A percentile compares a stretch with the other conserved stretches of the same genome.
Evolutionary conservation across 139 green algal genomes (phyloP).

Genomic region (Tetratostichococcus sp.): DNA sequence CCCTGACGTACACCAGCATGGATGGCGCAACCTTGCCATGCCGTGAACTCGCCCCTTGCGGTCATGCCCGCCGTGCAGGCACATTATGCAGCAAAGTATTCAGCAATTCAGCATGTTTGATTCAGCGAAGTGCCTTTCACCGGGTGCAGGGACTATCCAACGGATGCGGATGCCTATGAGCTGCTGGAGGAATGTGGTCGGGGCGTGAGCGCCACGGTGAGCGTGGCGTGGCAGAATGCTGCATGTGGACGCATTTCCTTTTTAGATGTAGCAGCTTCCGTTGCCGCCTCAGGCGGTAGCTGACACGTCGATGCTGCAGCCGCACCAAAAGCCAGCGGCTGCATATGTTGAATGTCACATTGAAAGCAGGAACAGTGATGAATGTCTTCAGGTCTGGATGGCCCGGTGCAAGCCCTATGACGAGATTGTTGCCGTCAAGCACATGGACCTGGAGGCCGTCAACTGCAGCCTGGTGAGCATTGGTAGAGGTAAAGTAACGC

Average conservation of each 20-base stretch:
- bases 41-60: too few species aligned
- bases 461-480: constrained; percentile 70
- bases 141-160: constrained; percentile 77
- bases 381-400: constrained; percentile 79
- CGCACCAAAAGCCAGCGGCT: too few species aligned
- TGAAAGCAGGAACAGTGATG: too few species aligned
- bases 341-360: too few species aligned
- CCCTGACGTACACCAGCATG: too few species aligned
- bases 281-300: background rate
- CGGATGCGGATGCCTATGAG: constrained; percentile 68
- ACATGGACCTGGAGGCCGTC: constrained; percentile 92
- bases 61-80: too few species aligned
- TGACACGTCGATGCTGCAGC: too few species aligned
- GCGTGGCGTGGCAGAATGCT: background rate
- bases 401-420: constrained; percentile 68
- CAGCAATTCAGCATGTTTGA: constrained; percentile 1
- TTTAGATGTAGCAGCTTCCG: background rate
- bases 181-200: constrained; percentile 90
- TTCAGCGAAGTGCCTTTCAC: too few species aligned
- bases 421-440: constrained; percentile 91
- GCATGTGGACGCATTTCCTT: background rate
- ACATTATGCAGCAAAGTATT: background rate
- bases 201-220: constrained; percentile 88
- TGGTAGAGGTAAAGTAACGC: background rate
- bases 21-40: too few species aligned